phyloP scores from a whole-genome alignment of 1,284 basidiomycete species.

The Fomes fomentarius region DNA sequence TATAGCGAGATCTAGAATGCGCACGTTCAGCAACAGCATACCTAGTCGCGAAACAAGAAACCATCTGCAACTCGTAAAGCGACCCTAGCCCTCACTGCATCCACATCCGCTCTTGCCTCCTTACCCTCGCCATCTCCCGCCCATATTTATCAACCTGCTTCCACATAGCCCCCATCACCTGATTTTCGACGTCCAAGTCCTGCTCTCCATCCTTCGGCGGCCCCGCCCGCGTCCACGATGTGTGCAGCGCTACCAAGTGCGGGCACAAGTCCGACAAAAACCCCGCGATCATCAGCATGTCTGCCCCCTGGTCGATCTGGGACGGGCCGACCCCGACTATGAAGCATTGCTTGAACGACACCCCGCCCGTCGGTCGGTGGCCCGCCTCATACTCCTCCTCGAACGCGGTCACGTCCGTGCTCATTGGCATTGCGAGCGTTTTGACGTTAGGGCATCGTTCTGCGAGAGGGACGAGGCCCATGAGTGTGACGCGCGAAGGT shows the following conservation, averaged over 20 bases:
- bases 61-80: too few relatives aligned
- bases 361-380: constrained; percentile 13
- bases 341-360: constrained; percentile 14
- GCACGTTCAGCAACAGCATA: too few relatives aligned
- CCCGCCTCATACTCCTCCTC: constrained; percentile 8
- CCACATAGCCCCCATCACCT: constrained; percentile 15
- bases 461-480: constrained; percentile 18
- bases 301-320: constrained; percentile 2
- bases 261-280: constrained; percentile 25
- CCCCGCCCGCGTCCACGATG: constrained; percentile 13
- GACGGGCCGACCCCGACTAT: constrained; percentile 12
- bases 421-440: constrained; percentile 11
- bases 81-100: too few relatives aligned
- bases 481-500: constrained; percentile 11
- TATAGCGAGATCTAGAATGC: too few relatives aligned
- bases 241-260: constrained; percentile 9
- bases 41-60: too few relatives aligned
- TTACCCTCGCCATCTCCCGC: constrained; percentile 20
- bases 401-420: constrained; percentile 11
- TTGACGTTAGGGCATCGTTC: constrained; percentile 8
- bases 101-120: constrained; percentile 21
- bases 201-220: neutral
- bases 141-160: constrained; percentile 11
- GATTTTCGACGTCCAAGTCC: constrained; percentile 6
- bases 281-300: constrained; percentile 14